Percentiles rank a stretch among this genome's conserved stretches.
These are phyloP conservation scores for Aspergillus ochraceoroseus DNA, from an alignment of 2,329 filamentous ascomycete species.

Conservation along the genomic window DNA sequence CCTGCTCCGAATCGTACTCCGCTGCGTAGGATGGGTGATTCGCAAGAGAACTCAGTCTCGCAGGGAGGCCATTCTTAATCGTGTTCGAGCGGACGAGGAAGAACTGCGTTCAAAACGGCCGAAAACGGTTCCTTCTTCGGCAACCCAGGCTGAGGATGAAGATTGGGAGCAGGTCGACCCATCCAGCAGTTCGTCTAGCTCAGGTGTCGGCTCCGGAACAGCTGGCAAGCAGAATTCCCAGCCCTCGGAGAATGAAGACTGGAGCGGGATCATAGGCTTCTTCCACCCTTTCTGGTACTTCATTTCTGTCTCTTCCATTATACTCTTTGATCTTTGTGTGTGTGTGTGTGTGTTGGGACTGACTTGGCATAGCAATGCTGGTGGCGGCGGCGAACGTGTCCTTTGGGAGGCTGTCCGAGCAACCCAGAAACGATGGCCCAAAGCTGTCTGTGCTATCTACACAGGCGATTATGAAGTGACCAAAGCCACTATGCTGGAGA, in stretches of 20 bases:
- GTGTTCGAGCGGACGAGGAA: slow-evolving; percentile 45
- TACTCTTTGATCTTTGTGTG: too few species aligned
- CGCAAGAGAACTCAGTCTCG: slow-evolving; percentile 60
- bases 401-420: slow-evolving; percentile 93
- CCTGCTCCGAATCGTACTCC: slow-evolving; percentile 35
- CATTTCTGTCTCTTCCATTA: not conserved
- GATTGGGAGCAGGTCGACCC: slow-evolving; percentile 67
- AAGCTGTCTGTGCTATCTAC: slow-evolving; percentile 85
- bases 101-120: slow-evolving; percentile 27
- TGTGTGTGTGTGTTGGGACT: slow-evolving; percentile 5
- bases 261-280: slow-evolving; percentile 86
- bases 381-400: slow-evolving; percentile 90
- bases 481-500: slow-evolving; percentile 70
- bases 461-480: slow-evolving; percentile 88
- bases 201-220: slow-evolving; percentile 32
- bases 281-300: slow-evolving; percentile 93
- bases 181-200: slow-evolving; percentile 43
- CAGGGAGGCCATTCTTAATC: slow-evolving; percentile 50
- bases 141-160: slow-evolving; percentile 48
- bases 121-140: slow-evolving; percentile 21
- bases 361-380: slow-evolving; percentile 66
- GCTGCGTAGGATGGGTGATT: slow-evolving; percentile 56
- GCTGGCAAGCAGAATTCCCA: slow-evolving; percentile 40
- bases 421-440: slow-evolving; percentile 82
- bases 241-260: slow-evolving; percentile 51